Conservation (phyloP, 108 stramenopile species). For the Cyclotella choctawhatcheeana region DNA sequence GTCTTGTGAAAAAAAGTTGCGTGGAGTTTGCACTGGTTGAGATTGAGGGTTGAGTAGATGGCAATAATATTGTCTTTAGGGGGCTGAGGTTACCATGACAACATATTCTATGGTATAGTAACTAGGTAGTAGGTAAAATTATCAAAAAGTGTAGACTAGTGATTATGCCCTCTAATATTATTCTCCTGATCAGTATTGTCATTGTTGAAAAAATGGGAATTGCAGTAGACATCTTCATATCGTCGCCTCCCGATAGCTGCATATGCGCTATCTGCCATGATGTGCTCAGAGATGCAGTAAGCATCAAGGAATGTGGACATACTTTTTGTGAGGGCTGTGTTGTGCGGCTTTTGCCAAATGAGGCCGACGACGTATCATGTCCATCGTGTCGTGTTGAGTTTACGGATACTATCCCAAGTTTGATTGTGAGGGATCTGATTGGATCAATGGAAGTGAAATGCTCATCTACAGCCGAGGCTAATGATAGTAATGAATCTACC, state of each 20-base stretch:
- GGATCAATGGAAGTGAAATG: constrained; percentile 4
- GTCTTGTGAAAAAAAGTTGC: too few relatives aligned
- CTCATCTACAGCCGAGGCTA: background rate
- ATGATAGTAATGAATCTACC: background rate
- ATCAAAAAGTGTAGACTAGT: too few relatives aligned
- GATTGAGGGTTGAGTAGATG: too few relatives aligned
- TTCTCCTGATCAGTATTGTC: too few relatives aligned
- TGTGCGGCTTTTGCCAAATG: background rate
- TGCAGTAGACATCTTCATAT: background rate
- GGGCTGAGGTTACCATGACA: too few relatives aligned
- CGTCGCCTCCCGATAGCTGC: background rate
- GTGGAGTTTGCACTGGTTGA: too few relatives aligned
- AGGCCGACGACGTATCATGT: too few relatives aligned
- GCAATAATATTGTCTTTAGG: too few relatives aligned
- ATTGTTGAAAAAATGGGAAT: background rate
- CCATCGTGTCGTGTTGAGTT: constrained; percentile 2
- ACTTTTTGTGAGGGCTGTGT: background rate
- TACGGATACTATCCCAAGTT: background rate
- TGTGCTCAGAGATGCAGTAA: background rate
- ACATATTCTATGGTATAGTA: too few relatives aligned
- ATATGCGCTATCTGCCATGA: constrained; percentile 9
- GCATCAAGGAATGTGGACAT: constrained; percentile 3
- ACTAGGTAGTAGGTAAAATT: too few relatives aligned
- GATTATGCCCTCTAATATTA: too few relatives aligned
- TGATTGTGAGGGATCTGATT: background rate